Conservation (phyloP, 1,284 basidiomycete genomes). For the Puccinia triticina region DNA sequence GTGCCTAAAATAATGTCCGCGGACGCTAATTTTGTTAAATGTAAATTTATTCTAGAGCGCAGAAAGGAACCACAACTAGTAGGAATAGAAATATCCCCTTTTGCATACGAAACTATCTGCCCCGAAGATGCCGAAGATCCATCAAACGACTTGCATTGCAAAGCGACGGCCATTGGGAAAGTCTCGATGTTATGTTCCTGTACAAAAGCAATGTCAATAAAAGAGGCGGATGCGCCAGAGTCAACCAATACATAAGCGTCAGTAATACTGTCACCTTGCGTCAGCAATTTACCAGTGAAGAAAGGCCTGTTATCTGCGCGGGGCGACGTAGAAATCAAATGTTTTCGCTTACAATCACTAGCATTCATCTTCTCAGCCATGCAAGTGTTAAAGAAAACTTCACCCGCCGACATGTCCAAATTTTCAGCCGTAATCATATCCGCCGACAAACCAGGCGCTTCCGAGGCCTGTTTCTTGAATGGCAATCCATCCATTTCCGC, state of each 20-base stretch:
- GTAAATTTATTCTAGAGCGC: background rate
- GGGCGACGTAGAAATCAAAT: background rate
- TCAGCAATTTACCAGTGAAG: background rate
- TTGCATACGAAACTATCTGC: background rate
- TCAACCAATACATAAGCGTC: background rate
- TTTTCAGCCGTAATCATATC: background rate
- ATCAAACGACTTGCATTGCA: background rate
- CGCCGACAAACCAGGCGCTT: background rate
- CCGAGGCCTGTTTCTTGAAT: background rate
- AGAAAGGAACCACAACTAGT: background rate
- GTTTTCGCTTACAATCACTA: too few relatives aligned
- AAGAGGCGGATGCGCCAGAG: background rate
- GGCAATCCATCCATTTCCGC: background rate
- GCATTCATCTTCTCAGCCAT: too few relatives aligned
- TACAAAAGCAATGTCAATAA: background rate
- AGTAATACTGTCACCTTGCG: too few relatives aligned
- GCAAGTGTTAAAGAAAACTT: background rate
- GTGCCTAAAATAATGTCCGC: constrained; percentile 10
- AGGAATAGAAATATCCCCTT: background rate
- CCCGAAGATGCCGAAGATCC: background rate
- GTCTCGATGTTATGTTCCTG: background rate
- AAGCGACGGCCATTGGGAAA: background rate
- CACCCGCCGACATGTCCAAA: background rate
- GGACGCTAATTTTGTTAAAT: background rate
- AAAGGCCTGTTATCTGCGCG: background rate